Base-by-base conservation (phyloP, 2,329 filamentous ascomycete genomes). In the Rhexocercosporidium sp. region DNA sequence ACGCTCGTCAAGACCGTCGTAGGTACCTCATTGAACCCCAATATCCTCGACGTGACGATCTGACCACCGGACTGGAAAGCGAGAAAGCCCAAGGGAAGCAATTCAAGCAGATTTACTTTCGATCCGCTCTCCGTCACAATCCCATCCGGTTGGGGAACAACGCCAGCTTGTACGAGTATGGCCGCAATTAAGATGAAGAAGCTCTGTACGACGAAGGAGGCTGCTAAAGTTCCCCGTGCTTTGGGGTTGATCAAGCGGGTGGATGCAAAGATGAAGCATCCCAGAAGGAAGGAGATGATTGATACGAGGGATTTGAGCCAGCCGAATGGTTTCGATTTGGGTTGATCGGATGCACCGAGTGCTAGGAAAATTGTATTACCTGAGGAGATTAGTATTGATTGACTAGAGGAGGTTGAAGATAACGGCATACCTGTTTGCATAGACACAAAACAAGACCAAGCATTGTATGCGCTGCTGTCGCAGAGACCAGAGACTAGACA, bases 1-100 rank as follows among this genome's bases (percentile, higher is more conserved):
- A 92, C 89, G 76, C 90, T 93, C 0, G 92, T 95, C 67, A 96
- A 79, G 3, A 94, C 92, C 18, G 94, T 92, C 69, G 90, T 93
- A 0, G 92, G 94, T 22, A 95, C 80, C 1, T 89, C 87, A 66
- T 88, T 89, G 75, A 89, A 90, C 73, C 88, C 85, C 67, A 95
- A 78, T 0, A 90, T 88, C 3, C 92, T 81, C 73, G 90, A 92
- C 0, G 87, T 87, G n/a, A 94, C 89, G 0, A 92, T 91, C 77
- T 95, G 92, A 0, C 92, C 92, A 64, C 90, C 90, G 70, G 88
- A 90, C 80, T 95, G 92, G 73, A 95, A 92, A 3, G 85, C 84
- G 1, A 89, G 77, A 34, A 85, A 79, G 0, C 75, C 79, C 9
- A 86, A 75, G 1, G 81, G 79, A 0, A 85, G 74, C 41, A 86